Base-by-base conservation (phyloP, 2,329 filamentous ascomycete species). In the Aspergillus tanneri region DNA sequence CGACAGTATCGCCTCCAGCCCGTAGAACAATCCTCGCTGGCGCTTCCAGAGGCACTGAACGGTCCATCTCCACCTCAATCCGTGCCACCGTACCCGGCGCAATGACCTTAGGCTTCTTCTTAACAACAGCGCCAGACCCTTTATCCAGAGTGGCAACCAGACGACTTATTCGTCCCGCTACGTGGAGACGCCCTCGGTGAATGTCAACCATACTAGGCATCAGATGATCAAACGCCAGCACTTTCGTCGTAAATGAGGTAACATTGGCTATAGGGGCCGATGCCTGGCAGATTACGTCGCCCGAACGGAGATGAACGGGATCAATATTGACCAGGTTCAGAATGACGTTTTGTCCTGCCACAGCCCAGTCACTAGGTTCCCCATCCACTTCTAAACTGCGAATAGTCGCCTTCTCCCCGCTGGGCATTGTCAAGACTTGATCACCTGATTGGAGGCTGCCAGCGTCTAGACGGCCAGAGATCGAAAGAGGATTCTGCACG, bases 201-300 rank as follows among this genome's bases (percentile, higher is more conserved):
- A 99, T 83, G 62, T 97, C 92, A 8, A 97, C 82, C 19, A 83
- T 82, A 82, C 92, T 93, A 0, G 92, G 92, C 71, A 91, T 86
- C 12, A 99, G 72, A 54, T 92, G 86, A 52, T 96, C 90, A 61
- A 97, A 95, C 0, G 91, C 90, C 47, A 96, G 79, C 9, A 93
- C 84, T 69, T 95, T 95, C 52, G 87, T 83, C 2, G 82, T 88
- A 60, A 97, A 91, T 0, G 76, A 80, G 48, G 86, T 86, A 49
- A 89, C 76, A 50, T 86, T 87, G 21, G 76, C 72, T 25, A 96
- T 85, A 0, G 90, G 86, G 1, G 79, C 72, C 1, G 78, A 76
- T 0, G 83, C 78, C 39, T 82, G 78, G 71, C 90, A 96, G n/a
- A 96, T 72, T 14, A 97, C 87, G 63, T 97, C 91, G 16, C 93